Evolutionary conservation across 2,329 filamentous ascomycete species (phyloP), one percentile per base, ranked within the genome.

Genomic region (Hypoxylon sp.): DNA sequence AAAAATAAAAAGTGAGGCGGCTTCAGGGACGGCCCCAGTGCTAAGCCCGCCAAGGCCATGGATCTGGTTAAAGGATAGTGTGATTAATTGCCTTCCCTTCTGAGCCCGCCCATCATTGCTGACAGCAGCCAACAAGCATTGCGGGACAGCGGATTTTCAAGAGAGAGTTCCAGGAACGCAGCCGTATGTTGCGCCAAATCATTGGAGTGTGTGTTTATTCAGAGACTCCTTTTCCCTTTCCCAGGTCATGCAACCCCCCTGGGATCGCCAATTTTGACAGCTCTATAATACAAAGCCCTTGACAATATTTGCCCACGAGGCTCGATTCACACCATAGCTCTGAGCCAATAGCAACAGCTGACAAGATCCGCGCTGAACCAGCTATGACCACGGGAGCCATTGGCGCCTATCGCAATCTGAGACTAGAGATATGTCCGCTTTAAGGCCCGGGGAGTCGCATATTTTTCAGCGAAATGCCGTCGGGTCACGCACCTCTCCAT

Each of bases 401-500:
- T 53, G 57, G 56, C 63, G 68, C 65, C 70, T 66, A 71, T 71
- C 66, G 64, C 61, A 69, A 69, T 69, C 63, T 70, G 61, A 65
- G 64, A 68, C 54, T 65, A 31, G 31, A 63, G 44, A 58, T 57
- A 57, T 56, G 46, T 64, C 64, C 60, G 58, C 58, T 61, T 48
- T 55, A 51, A 60, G 59, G 8, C 54, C 55, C 40, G 61, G 57
- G 55, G 31, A 64, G 56, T 61, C 51, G 61, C 63, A 61, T 65
- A 59, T 37, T 59, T 59, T 35, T 60, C 56, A 17, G 35, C 50
- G 31, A 69, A 61, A 58, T 63, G 30, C 53, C 59, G 56, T 73
- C 71, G 74, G 74, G 73, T 73, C 70, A 71, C 74, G 74, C 71
- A 75, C 74, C 61, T 70, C 55, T 5, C 8, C 33, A 13, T 72